Base-by-base conservation (phyloP, 2,329 filamentous ascomycete genomes). In the Gaeumannomyces sp. region DNA sequence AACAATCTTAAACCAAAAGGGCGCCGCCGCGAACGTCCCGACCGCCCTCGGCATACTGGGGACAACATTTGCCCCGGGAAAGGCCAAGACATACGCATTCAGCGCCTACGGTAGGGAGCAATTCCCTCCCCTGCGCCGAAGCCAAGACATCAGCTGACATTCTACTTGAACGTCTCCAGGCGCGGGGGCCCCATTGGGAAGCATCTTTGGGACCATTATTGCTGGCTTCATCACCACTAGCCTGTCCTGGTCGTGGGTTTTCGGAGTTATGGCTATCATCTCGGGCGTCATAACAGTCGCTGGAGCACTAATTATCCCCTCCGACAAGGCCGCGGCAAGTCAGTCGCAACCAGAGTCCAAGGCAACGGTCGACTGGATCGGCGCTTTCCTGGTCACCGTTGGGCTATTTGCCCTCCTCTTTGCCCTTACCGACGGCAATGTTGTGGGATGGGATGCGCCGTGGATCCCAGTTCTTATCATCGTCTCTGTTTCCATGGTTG, bases 31-130 rank as follows among this genome's bases (percentile, higher is more conserved):
- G 22, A 90, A 89, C 70, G 86, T 90, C 0, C 88, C 89, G 0
- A 90, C 88, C 0, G 89, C 88, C 0, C 85, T 91, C 70, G 89
- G 89, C 0, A 90, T 91, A 56, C 73, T 91, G 3, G 88, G 87
- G 0, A 83, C 84, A 1, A 89, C 86, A 0, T 91, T 91, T 64
- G 83, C 84, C 1, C 87, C 87, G 0, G 86, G 88, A 0, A 87
- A 85, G 68, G 84, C 87, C 4, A 90, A 90, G 75, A 90, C 89
- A 69, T 89, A 89, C 71, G 87, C 88, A 1, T 90, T 91, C 69
- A 85, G 84, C 53, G 80, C 82, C 28, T 90, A 89, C 65, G 81
- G 81, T 82, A 71, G 65, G 76, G 19, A 22, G 45, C 22, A 53
- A 22, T 8, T n/a, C 7, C 59, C 3, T 29, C 29, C 57, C 31